Base-by-base conservation (phyloP, 2,329 filamentous ascomycete genomes). In the Coniosporium tulheliwenetii region DNA sequence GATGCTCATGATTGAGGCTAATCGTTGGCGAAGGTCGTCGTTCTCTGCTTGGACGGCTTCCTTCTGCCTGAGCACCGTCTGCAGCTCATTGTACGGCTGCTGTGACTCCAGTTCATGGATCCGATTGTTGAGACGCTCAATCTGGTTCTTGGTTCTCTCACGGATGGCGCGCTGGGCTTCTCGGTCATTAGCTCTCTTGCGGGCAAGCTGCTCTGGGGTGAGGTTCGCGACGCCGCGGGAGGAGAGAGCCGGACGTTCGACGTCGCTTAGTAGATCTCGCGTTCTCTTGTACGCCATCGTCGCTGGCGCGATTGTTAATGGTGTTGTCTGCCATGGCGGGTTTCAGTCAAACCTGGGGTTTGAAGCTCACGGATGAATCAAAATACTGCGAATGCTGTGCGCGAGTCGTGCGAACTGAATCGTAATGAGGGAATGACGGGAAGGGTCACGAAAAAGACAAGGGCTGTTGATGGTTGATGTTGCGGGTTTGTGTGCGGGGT, bases 111-210 rank as follows among this genome's bases (percentile, higher is more conserved):
- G 69, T 46, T 89, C 81, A 41, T 73, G 69, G 45, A 93, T 86
- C 45, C 75, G 71, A 44, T 69, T 69, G 58, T 91, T 81, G 44
- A 91, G 66, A 5, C 62, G 65, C 55, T 89, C 82, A 49, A 91
- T 91, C 58, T 83, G 81, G 43, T 77, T 74, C 62, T 80, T 85
- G 26, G 84, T 91, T 41, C 85, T 75, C 63, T 89, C 82, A 35
- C 85, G 73, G 44, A 93, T 91, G 33, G 83, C 84, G 38, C 85
- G 74, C 58, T 93, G 85, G 29, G 85, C 85, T 59, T 93, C 84
- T 43, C 85, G 78, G 57, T 93, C 85, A 72, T 94, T 94, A 53
- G 85, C 84, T 47, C 87, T 73, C 67, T 94, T 95, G 60, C 86
- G 82, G 29, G 81, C 84, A 44, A 94, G 73, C 62, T 94, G 87